Evolutionary conservation across 208 protist genomes (phyloP), one percentile per base, ranked within the genome.

Genomic region (Trypanosoma theileri): DNA sequence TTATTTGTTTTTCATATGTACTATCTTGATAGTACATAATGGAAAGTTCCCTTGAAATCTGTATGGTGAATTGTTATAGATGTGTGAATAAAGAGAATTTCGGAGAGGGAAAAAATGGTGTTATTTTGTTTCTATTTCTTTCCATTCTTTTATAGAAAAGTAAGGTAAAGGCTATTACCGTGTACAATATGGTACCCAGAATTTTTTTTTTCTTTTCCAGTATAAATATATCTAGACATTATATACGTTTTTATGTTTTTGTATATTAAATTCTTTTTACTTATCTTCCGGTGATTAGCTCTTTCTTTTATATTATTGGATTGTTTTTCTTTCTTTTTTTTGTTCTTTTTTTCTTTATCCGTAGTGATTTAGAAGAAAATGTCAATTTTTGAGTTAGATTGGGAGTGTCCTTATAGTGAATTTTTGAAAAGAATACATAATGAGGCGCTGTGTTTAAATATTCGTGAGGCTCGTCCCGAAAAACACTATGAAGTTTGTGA

Each of bases 371-470:
- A 0, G 35, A 11, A 26, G 1, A 50, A n/a, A 22, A 82, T 80
- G 73, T 52, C 48, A 0, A 69, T 82, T 78, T 91, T 91, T 68
- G 63, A 65, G 3, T 40, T 93, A 22, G 84, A 93, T 67, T 72
- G 46, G 21, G 75, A 84, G 31, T 82, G 83, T 56, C 40, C 69
- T 4, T 90, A 77, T 55, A 64, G 75, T 1, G 85, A 88, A 12
- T 93, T 77, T 54, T 64, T 75, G 24, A 71, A 69, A 28, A 89
- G 75, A 17, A 93, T 93, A 16, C 84, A 67, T 21, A 40, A 83
- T 51, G 80, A 93, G 53, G 87, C 75, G 0, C 53, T 73, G 0
- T 42, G 59, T 14, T 85, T 82, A 50, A 54, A 63, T 10, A 12
- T 68, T 55, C 80, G 75, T 10, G 57, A 63, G 17, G 17, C 31